A percentile compares a stretch with the other conserved stretches of the same genome.
These are phyloP conservation scores for Lactifluus pinguis DNA, from an alignment of 768 basidiomycete genomes.

Conservation along the genomic window DNA sequence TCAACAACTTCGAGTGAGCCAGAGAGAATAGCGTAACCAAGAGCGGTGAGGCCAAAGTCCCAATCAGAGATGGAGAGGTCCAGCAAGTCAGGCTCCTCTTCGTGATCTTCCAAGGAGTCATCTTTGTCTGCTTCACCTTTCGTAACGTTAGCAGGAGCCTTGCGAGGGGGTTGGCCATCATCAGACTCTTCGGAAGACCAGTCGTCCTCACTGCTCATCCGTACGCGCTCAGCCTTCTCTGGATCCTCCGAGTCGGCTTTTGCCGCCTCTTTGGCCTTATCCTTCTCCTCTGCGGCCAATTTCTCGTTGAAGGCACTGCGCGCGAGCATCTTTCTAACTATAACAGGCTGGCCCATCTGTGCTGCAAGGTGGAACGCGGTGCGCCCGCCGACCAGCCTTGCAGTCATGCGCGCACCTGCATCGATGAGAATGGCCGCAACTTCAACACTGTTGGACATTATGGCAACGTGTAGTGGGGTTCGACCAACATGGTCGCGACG, in stretches of 20 bases:
- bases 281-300: conserved; percentile 22
- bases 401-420: conserved; percentile 45
- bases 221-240: conserved; percentile 9
- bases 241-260: background rate
- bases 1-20: conserved; percentile 39
- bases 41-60: conserved; percentile 47
- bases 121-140: conserved; percentile 22
- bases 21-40: conserved; percentile 42
- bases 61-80: conserved; percentile 47
- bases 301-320: conserved; percentile 32
- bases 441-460: conserved; percentile 37
- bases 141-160: conserved; percentile 22
- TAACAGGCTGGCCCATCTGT: conserved; percentile 33
- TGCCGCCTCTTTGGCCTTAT: conserved; percentile 12
- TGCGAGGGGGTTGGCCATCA: conserved; percentile 13
- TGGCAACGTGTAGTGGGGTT: conserved; percentile 49
- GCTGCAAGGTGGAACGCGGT: conserved; percentile 49
- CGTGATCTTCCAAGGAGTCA: conserved; percentile 40
- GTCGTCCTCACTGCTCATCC: conserved; percentile 20
- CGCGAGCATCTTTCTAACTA: conserved; percentile 44
- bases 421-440: conserved; percentile 45
- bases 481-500: conserved; percentile 55
- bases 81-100: conserved; percentile 45
- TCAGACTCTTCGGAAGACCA: conserved; percentile 16
- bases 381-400: conserved; percentile 48